phyloP scores from a whole-genome alignment of 1,139 yeast genomes.

The Waltiozyma sp. region DNA sequence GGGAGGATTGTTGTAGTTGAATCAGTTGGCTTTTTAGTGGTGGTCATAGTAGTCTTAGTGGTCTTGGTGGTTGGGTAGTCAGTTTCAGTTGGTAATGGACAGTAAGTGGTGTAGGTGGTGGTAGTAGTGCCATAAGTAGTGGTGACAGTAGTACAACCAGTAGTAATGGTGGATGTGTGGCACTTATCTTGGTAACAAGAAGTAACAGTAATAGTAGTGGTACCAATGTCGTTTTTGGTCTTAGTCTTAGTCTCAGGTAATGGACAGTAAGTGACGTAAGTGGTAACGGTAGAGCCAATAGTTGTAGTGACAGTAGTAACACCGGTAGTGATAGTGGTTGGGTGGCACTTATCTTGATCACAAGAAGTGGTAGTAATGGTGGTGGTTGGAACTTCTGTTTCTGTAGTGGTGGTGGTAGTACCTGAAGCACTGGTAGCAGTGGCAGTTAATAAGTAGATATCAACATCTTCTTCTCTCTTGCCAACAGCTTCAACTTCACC shows the following conservation, averaged over 20 bases:
- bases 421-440: background rate
- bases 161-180: conserved; percentile 7
- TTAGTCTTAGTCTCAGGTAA: background rate
- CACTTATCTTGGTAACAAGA: conserved; percentile 8
- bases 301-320: no score
- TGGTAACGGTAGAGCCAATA: no score
- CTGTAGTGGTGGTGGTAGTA: background rate
- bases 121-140: background rate
- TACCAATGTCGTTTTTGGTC: conserved; percentile 2
- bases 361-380: no score
- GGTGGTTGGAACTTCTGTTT: no score
- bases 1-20: conserved; percentile 8
- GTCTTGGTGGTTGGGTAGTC: background rate
- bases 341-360: no score
- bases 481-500: background rate
- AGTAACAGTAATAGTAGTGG: conserved; percentile 10
- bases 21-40: conserved; percentile 1
- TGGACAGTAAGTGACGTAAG: no score
- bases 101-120: conserved; percentile 2
- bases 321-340: no score
- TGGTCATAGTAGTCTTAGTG: background rate
- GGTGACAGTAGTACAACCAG: conserved; percentile 7
- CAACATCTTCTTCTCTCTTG: background rate
- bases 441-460: background rate
- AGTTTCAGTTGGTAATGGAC: conserved; percentile 5